Conservation (phyloP, 306 rosid genomes). For the Vigna trinervia region DNA sequence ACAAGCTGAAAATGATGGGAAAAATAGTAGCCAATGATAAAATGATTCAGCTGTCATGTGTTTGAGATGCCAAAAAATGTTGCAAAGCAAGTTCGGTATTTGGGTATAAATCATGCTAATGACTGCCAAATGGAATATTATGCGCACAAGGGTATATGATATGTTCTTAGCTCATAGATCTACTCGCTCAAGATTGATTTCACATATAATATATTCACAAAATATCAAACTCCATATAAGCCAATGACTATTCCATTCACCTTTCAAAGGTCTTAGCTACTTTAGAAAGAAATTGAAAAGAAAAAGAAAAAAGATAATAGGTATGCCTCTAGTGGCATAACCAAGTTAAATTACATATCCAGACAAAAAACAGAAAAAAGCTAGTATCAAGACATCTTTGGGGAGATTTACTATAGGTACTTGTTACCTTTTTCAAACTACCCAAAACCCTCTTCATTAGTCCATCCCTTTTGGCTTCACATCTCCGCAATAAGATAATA, state of each 20-base stretch:
- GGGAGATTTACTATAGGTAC: background rate
- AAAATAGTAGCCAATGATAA: conserved; percentile 29
- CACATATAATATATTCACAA: background rate
- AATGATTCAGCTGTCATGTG: conserved; percentile 19
- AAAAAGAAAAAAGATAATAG: background rate
- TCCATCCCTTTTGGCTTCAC: background rate
- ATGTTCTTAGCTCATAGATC: background rate
- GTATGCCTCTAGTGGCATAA: background rate
- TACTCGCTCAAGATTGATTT: background rate
- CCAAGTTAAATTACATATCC: background rate
- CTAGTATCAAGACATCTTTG: background rate
- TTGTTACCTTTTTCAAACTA: background rate
- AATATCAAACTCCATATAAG: conserved; percentile 33
- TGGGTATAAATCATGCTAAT: conserved; percentile 21
- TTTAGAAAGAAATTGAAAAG: background rate
- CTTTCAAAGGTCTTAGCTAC: conserved; percentile 5
- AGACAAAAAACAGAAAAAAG: background rate
- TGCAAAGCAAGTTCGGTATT: conserved; percentile 9
- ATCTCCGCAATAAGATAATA: background rate
- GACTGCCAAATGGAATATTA: background rate
- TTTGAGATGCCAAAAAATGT: conserved; percentile 10
- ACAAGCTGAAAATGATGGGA: conserved; percentile 72
- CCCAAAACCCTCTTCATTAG: background rate
- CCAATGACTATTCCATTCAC: background rate
- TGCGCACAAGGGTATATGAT: background rate